Percentiles rank a stretch among this genome's conserved stretches.
Evolutionary conservation across 805 yeast species (phyloP).

Genomic region (Komagataella phaffii): DNA sequence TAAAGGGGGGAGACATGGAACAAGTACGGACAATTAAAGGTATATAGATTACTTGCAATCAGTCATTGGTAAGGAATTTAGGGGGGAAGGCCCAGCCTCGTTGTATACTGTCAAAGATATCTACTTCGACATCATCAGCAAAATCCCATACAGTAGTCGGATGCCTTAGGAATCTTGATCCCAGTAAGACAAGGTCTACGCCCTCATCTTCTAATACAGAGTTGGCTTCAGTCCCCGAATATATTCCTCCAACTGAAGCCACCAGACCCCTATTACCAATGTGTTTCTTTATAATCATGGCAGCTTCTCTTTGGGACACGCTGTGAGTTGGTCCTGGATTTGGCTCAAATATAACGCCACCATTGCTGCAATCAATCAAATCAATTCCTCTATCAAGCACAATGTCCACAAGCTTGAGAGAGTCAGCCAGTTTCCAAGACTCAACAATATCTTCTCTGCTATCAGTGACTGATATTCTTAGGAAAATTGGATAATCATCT

Average conservation of each 20-base stretch:
- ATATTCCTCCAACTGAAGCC: constrained; percentile 33
- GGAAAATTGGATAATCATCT: constrained; percentile 29
- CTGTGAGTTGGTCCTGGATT: constrained; percentile 13
- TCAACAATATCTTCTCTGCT: constrained; percentile 18
- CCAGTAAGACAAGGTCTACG: constrained; percentile 36
- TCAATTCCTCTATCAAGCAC: constrained; percentile 32
- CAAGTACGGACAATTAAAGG: background rate
- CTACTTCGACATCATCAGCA: constrained; percentile 35
- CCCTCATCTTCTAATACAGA: constrained; percentile 24
- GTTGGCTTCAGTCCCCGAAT: constrained; percentile 21
- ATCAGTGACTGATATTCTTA: constrained; percentile 35
- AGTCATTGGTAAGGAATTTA: background rate
- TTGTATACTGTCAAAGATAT: background rate
- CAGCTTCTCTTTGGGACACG: constrained; percentile 24
- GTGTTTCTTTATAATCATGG: constrained; percentile 27
- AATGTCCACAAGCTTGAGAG: constrained; percentile 24
- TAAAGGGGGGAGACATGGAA: background rate
- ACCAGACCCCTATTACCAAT: constrained; percentile 28
- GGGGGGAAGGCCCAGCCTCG: background rate
- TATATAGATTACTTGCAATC: background rate
- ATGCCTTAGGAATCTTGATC: constrained; percentile 28
- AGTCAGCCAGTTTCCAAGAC: constrained; percentile 31
- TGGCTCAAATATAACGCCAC: constrained; percentile 27
- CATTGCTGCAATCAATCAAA: constrained; percentile 40
- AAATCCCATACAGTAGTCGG: constrained; percentile 36